phyloP scores from a whole-genome alignment of 1,284 basidiomycete genomes.

The Agaricales sp. region DNA sequence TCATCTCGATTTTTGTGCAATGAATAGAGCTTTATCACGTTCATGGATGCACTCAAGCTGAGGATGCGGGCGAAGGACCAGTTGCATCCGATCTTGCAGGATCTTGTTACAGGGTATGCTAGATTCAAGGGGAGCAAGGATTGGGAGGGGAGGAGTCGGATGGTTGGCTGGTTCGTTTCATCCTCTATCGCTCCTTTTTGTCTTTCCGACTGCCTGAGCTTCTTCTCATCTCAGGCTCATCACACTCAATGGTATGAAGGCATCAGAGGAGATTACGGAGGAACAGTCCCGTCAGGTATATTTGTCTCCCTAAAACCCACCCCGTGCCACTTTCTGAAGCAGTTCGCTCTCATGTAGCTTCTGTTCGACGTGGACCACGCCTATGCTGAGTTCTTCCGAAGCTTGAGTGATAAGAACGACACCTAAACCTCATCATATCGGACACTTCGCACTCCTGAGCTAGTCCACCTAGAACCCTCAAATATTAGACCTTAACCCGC shows the following conservation, averaged over 20 bases:
- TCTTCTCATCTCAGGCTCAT: conserved; percentile 62
- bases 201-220: not conserved
- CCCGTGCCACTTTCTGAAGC: conserved; percentile 1
- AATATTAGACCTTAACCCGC: no score
- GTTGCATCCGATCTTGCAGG: conserved; percentile 89
- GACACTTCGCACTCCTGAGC: not conserved
- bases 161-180: conserved; percentile 77
- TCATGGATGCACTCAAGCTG: conserved; percentile 96
- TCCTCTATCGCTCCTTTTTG: not conserved
- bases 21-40: conserved; percentile 87
- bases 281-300: conserved; percentile 88
- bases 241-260: conserved; percentile 93
- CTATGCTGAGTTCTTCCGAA: conserved; percentile 93
- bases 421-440: not conserved
- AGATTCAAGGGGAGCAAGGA: conserved; percentile 89
- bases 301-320: not conserved
- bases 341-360: conserved; percentile 39
- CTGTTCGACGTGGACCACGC: conserved; percentile 96
- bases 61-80: conserved; percentile 94
- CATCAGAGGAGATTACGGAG: conserved; percentile 92
- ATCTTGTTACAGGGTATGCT: conserved; percentile 87
- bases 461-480: no score
- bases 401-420: conserved; percentile 37
- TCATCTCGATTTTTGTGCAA: conserved; percentile 1
- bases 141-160: conserved; percentile 89